A percentile compares a stretch with the other conserved stretches of the same genome.
Evolutionary conservation across 805 yeast genomes (phyloP).

Genomic region (Tetrapisispora arboricola): DNA sequence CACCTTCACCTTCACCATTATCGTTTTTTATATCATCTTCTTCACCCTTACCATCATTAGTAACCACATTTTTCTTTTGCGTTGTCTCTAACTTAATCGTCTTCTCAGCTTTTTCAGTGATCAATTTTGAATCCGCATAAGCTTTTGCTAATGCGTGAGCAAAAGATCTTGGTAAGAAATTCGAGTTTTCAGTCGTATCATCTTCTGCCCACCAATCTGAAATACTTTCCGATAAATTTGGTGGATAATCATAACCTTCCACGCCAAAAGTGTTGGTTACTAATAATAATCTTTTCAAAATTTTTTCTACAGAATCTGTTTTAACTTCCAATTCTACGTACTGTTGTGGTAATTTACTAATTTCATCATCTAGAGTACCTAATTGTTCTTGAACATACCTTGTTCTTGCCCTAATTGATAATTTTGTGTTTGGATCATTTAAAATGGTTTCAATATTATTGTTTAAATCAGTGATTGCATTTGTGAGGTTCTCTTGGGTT

Average conservation of each 20-base stretch:
- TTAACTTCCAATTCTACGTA: slow-evolving; percentile 57
- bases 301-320: slow-evolving; percentile 52
- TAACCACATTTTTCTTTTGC: slow-evolving; percentile 24
- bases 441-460: slow-evolving; percentile 6
- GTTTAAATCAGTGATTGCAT: slow-evolving; percentile 20
- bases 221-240: slow-evolving; percentile 58
- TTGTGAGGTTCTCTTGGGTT: slow-evolving; percentile 23
- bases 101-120: slow-evolving; percentile 22
- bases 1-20: slow-evolving; percentile 14
- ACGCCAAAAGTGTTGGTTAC: slow-evolving; percentile 58
- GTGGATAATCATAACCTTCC: slow-evolving; percentile 76
- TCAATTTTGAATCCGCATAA: slow-evolving; percentile 41
- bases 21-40: slow-evolving; percentile 24
- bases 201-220: slow-evolving; percentile 39
- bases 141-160: slow-evolving; percentile 59
- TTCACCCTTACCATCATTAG: slow-evolving; percentile 1
- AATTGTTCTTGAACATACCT: slow-evolving; percentile 45
- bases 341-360: slow-evolving; percentile 65
- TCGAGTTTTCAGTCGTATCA: neutral
- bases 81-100: slow-evolving; percentile 25
- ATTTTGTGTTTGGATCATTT: slow-evolving; percentile 24
- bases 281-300: slow-evolving; percentile 42
- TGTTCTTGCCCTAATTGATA: slow-evolving; percentile 22
- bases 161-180: slow-evolving; percentile 53
- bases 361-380: slow-evolving; percentile 49